phyloP scores from a whole-genome alignment of 2,329 filamentous ascomycete species.

The Scytalidium sp. region DNA sequence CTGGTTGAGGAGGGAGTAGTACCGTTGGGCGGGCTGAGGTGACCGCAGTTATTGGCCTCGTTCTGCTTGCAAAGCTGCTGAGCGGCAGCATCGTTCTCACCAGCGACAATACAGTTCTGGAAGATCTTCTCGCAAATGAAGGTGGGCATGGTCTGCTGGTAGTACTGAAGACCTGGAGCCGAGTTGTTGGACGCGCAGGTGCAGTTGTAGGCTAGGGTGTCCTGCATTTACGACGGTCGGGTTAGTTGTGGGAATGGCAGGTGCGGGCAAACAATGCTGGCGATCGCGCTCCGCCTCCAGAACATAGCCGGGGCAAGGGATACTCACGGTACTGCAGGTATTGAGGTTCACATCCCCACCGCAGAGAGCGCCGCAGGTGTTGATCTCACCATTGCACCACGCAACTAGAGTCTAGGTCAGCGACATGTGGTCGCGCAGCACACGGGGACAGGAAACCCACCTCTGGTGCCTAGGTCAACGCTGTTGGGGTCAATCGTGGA shows the following conservation, averaged over 20 bases:
- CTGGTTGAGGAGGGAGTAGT: conserved; percentile 20
- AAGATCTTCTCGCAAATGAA: conserved; percentile 55
- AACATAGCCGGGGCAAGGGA: neutral
- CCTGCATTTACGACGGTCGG: conserved; percentile 29
- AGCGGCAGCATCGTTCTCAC: conserved; percentile 41
- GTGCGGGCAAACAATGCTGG: too few relatives aligned
- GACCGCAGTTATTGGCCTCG: conserved; percentile 47
- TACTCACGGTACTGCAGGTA: conserved; percentile 54
- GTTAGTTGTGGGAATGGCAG: conserved; percentile 8
- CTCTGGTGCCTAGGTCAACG: conserved; percentile 14
- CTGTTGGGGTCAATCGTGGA: conserved; percentile 21
- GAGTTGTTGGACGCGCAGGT: conserved; percentile 50
- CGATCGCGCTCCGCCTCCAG: too few relatives aligned
- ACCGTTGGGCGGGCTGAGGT: conserved; percentile 23
- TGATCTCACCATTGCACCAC: conserved; percentile 58
- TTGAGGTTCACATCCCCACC: conserved; percentile 46
- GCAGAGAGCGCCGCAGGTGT: conserved; percentile 60
- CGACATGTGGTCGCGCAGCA: conserved; percentile 7
- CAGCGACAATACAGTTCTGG: conserved; percentile 40
- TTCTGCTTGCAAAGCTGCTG: conserved; percentile 43
- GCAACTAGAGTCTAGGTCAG: conserved; percentile 31
- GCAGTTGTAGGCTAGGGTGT: conserved; percentile 52
- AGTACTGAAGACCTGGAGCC: conserved; percentile 51
- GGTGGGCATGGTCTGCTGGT: conserved; percentile 56
- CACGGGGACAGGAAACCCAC: conserved; percentile 11